Percentiles rank a stretch among this genome's conserved stretches.
These are phyloP conservation scores for Drosera spatulata DNA, from an alignment of 179 eudicot species.

Conservation along the genomic window DNA sequence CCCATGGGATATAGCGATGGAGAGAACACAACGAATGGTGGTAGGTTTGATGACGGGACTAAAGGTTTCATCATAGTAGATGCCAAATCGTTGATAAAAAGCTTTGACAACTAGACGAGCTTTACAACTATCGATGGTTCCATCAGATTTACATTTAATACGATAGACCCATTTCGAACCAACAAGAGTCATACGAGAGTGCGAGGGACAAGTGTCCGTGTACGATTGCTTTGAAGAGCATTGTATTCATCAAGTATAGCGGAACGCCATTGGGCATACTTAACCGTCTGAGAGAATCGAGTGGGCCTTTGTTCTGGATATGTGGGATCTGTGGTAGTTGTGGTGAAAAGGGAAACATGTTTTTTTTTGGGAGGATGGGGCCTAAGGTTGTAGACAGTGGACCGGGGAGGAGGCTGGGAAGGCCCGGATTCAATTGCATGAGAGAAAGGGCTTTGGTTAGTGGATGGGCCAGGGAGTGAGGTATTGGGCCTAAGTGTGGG, in stretches of 20 bases:
- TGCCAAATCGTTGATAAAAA: background rate
- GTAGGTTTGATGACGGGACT: background rate
- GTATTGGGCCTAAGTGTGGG: too few relatives aligned
- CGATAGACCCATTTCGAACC: conserved; percentile 4
- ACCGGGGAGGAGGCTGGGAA: background rate
- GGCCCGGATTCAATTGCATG: too few relatives aligned
- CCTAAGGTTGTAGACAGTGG: background rate
- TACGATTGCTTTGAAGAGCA: conserved; percentile 5
- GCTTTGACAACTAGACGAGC: conserved; percentile 1
- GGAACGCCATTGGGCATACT: background rate
- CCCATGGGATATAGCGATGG: background rate
- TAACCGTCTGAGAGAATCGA: too few relatives aligned
- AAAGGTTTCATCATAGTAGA: conserved; percentile 3
- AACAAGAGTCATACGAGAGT: background rate
- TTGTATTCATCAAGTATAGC: conserved; percentile 3
- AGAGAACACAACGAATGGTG: background rate
- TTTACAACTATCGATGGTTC: background rate
- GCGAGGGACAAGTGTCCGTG: background rate
- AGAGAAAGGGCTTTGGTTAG: too few relatives aligned
- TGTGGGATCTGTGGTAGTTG: background rate
- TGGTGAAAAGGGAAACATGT: background rate
- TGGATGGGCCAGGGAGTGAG: too few relatives aligned
- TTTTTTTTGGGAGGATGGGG: background rate
- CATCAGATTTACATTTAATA: conserved; percentile 2
- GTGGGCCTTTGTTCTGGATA: background rate